A percentile compares a stretch with the other conserved stretches of the same genome.
Conservation (phyloP, 192 early-diverging fungal genomes). For the Backusella morwellensis region DNA sequence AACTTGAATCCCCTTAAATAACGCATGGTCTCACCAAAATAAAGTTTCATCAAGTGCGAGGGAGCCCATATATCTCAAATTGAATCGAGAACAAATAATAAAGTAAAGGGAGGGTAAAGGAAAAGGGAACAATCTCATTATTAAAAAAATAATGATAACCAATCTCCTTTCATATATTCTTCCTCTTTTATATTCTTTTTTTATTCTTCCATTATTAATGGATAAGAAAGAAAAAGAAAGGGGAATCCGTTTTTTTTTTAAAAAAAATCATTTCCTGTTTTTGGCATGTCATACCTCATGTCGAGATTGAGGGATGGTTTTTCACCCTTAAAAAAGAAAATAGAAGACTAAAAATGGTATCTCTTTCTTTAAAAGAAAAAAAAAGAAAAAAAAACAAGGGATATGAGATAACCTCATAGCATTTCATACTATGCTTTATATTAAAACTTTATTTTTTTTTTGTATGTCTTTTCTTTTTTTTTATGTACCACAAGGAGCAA, state of each 20-base stretch:
- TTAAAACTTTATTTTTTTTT: not conserved
- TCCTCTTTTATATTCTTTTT: not conserved
- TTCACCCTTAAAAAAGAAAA: not conserved
- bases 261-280: not conserved
- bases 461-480: not conserved
- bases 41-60: not conserved
- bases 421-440: not conserved
- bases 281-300: slow-evolving; percentile 3
- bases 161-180: not conserved
- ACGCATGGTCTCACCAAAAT: slow-evolving; percentile 1
- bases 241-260: not conserved
- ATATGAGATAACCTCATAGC: not conserved
- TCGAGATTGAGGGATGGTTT: not conserved
- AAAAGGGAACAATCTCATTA: not conserved
- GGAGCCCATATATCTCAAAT: not conserved
- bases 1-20: no score
- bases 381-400: not conserved
- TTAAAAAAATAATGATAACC: not conserved
- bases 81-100: not conserved
- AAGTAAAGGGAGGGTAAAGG: not conserved
- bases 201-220: not conserved
- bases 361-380: not conserved
- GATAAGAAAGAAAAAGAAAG: not conserved
- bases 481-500: not conserved
- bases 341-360: not conserved